Percentiles rank a stretch among this genome's conserved stretches.
These are phyloP conservation scores for Exidia glandulosa DNA, from an alignment of 768 basidiomycete species.

Conservation along the genomic window DNA sequence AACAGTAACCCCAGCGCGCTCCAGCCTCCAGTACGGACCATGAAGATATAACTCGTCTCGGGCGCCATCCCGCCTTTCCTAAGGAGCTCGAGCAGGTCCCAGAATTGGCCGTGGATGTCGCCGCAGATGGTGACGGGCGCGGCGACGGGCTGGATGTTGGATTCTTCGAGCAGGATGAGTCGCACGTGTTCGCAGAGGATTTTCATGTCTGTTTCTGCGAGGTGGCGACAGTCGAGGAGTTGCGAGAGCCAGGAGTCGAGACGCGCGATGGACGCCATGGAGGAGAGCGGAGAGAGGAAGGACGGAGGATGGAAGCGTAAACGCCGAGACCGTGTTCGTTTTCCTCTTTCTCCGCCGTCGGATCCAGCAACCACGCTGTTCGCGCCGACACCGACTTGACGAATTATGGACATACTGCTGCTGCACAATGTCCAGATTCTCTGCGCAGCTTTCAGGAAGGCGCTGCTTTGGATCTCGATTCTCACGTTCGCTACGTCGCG, in stretches of 20 bases:
- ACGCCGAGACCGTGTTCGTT: too few species aligned
- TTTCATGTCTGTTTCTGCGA: conserved; percentile 89
- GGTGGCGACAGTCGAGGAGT: conserved; percentile 74
- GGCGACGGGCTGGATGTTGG: conserved; percentile 93
- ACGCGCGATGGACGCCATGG: neutral
- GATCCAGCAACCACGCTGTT: too few species aligned
- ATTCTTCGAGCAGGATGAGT: conserved; percentile 86
- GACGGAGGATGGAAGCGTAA: too few species aligned
- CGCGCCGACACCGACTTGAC: too few species aligned
- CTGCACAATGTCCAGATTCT: too few species aligned
- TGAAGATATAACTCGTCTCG: conserved; percentile 89
- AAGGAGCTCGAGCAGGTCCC: conserved; percentile 87
- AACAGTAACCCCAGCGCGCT: neutral
- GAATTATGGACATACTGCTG: too few species aligned
- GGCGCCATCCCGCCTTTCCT: conserved; percentile 78
- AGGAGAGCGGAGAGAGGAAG: neutral
- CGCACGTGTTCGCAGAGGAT: conserved; percentile 84
- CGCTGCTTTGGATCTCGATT: too few species aligned
- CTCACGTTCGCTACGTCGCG: too few species aligned
- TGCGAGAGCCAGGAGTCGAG: conserved; percentile 77
- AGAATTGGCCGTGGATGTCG: conserved; percentile 97
- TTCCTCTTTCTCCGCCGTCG: too few species aligned
- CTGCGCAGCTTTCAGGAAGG: too few species aligned
- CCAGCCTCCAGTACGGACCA: conserved; percentile 58
- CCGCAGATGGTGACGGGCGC: conserved; percentile 92